Evolutionary conservation across 306 rosid genomes (phyloP).

Genomic region (Crotalaria pallida): DNA sequence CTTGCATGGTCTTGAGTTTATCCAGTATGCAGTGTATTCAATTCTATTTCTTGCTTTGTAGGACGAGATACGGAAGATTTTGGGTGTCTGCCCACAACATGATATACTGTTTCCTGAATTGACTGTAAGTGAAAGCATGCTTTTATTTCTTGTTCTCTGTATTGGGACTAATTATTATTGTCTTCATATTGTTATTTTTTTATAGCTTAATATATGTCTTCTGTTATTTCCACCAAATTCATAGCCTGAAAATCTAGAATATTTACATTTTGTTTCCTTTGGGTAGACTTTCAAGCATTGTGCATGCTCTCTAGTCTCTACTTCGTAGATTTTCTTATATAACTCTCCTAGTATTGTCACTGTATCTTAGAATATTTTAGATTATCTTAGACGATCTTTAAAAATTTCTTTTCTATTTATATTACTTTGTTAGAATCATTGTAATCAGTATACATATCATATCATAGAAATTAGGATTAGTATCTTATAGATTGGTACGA

Average conservation of each 20-base stretch:
- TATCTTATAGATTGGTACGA: too few relatives aligned
- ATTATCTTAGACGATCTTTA: too few relatives aligned
- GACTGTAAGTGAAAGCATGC: constrained; percentile 57
- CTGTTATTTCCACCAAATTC: not conserved
- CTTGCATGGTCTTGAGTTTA: constrained; percentile 12
- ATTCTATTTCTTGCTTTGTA: constrained; percentile 37
- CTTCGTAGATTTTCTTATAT: too few relatives aligned
- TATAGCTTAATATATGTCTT: not conserved
- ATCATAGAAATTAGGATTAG: too few relatives aligned
- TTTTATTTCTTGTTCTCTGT: constrained; percentile 14
- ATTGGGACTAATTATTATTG: not conserved
- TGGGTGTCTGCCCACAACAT: constrained; percentile 95
- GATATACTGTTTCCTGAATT: constrained; percentile 91
- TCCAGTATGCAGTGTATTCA: constrained; percentile 17
- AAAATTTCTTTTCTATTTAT: too few relatives aligned
- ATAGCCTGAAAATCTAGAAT: not conserved
- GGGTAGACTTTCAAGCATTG: not conserved
- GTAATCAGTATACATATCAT: too few relatives aligned
- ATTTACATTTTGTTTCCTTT: constrained; percentile 11
- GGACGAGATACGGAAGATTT: constrained; percentile 92
- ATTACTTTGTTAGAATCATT: too few relatives aligned
- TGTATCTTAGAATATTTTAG: too few relatives aligned
- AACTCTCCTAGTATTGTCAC: too few relatives aligned
- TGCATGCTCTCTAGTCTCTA: too few relatives aligned
- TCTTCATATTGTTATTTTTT: not conserved